Conservation (phyloP, 176 grass and related monocot genomes). For the Oryza australiensis region DNA sequence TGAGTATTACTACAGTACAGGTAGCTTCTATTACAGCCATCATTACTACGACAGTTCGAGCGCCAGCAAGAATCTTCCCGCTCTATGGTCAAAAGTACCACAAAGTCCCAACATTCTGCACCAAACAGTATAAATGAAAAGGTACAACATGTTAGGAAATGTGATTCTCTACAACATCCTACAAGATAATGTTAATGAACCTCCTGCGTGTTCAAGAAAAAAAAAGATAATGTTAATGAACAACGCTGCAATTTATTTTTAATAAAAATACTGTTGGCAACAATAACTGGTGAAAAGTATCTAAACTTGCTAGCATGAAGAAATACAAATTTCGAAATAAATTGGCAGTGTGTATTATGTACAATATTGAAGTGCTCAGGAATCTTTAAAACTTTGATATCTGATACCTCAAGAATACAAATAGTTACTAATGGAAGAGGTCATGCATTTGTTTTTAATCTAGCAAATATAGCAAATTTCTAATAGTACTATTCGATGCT, state of each 20-base stretch:
- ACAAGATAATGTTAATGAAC: neutral
- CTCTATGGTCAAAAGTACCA: slow-evolving; percentile 84
- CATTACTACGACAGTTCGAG: slow-evolving; percentile 14
- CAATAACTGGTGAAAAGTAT: neutral
- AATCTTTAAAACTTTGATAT: neutral
- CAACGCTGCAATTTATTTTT: neutral
- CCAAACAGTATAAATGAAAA: slow-evolving; percentile 13
- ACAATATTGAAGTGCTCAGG: slow-evolving; percentile 1
- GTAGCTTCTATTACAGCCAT: slow-evolving; percentile 38
- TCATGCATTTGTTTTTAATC: neutral
- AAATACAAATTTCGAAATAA: neutral
- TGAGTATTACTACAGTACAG: slow-evolving; percentile 59
- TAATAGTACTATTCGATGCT: neutral
- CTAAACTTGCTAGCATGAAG: neutral
- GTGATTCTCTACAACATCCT: neutral
- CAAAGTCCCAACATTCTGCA: slow-evolving; percentile 87
- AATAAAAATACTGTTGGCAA: neutral
- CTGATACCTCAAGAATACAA: neutral
- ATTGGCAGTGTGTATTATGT: neutral
- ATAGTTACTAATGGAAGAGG: neutral
- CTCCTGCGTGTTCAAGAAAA: too few species aligned
- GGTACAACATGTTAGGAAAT: slow-evolving; percentile 2
- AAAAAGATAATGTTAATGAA: neutral
- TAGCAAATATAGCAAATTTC: neutral
- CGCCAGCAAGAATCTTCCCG: slow-evolving; percentile 78